Evolutionary conservation across 495 filamentous ascomycete genomes (phyloP).

Genomic region (Aspergillus homomorphus): DNA sequence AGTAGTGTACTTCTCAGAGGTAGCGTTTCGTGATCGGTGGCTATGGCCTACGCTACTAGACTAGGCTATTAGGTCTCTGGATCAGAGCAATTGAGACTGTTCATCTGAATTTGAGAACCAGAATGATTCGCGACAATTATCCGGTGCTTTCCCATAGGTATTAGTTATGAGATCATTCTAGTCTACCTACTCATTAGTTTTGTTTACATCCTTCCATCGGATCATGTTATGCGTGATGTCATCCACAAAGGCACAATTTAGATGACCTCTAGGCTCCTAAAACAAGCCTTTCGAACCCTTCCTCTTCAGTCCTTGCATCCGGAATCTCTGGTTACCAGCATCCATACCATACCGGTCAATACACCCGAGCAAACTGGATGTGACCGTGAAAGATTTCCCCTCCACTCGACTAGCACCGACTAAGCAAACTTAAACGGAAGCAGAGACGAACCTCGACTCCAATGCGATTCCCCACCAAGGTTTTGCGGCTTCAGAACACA

Average conservation of each 20-base stretch:
- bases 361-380: background rate
- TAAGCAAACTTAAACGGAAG: slow-evolving; percentile 1
- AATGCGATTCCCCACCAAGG: background rate
- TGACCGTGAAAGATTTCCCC: background rate
- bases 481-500: slow-evolving; percentile 6
- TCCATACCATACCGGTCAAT: background rate
- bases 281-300: background rate
- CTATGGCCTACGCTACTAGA: too few relatives aligned
- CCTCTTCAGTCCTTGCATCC: background rate
- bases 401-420: background rate
- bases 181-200: too few relatives aligned
- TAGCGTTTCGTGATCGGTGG: background rate
- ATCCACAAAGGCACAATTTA: background rate
- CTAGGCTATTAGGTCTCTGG: too few relatives aligned
- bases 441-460: too few relatives aligned
- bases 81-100: too few relatives aligned
- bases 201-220: background rate
- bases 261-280: background rate
- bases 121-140: too few relatives aligned
- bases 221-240: background rate
- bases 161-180: background rate
- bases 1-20: background rate
- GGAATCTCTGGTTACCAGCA: background rate
- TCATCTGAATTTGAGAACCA: too few relatives aligned
- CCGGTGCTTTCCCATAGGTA: background rate